A percentile compares a stretch with the other conserved stretches of the same genome.
Conservation (phyloP, 768 basidiomycete species). For the Calocybe gangraenosa region DNA sequence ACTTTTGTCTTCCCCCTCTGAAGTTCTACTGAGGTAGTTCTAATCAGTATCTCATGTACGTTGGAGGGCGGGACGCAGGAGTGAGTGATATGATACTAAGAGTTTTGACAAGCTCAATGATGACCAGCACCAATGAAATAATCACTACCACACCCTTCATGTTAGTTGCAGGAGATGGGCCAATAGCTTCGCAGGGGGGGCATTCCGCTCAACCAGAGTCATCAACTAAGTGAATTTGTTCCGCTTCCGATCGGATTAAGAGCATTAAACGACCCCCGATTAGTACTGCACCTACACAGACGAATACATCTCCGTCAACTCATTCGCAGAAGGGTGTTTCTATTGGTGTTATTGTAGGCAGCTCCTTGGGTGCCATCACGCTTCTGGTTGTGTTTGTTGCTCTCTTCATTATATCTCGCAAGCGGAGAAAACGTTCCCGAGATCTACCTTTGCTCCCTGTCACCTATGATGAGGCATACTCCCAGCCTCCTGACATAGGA, state of each 20-base stretch:
- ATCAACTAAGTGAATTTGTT: too few species aligned
- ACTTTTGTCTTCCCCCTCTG: neutral
- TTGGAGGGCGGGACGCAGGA: neutral
- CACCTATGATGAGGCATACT: neutral
- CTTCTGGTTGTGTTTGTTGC: neutral
- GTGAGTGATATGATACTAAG: neutral
- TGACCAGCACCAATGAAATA: neutral
- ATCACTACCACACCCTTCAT: neutral
- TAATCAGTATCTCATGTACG: neutral
- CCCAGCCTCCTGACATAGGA: neutral
- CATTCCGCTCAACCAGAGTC: too few species aligned
- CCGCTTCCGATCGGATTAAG: too few species aligned
- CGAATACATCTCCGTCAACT: neutral
- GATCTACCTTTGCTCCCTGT: neutral
- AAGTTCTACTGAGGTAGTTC: neutral
- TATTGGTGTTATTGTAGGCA: conserved; percentile 5
- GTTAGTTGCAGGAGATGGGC: neutral
- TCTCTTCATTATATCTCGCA: neutral
- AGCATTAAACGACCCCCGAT: too few species aligned
- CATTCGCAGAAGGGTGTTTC: neutral
- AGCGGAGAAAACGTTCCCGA: neutral
- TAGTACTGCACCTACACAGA: too few species aligned
- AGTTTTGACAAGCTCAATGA: neutral
- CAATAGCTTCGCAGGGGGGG: too few species aligned
- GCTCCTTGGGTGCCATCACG: neutral